Evolutionary conservation across 148 eudicot species (phyloP).

Genomic region (Vaccinium myrtillus): DNA sequence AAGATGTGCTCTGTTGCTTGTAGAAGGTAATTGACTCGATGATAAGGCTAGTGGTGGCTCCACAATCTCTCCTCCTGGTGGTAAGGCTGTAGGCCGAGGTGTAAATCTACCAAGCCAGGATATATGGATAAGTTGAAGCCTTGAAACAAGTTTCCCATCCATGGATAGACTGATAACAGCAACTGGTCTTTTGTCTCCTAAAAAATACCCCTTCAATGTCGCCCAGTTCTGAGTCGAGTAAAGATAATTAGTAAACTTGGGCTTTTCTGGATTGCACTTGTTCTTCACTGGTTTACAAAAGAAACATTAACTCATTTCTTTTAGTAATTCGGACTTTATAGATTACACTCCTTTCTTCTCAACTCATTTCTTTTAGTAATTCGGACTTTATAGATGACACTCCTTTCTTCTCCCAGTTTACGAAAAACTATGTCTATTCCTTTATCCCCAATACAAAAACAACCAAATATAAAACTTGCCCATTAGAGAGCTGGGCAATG

Average conservation of each 20-base stretch:
- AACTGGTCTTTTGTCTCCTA: neutral
- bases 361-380: too few species aligned
- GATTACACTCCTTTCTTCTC: neutral
- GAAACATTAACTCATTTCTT: neutral
- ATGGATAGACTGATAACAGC: neutral
- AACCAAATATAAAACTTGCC: neutral
- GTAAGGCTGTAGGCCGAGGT: neutral
- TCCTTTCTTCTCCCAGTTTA: neutral
- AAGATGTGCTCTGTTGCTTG: conserved; percentile 17
- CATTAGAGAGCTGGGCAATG: neutral
- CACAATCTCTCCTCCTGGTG: neutral
- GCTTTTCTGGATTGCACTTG: neutral
- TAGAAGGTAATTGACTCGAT: neutral
- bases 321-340: neutral
- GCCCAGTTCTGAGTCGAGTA: neutral
- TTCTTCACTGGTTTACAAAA: neutral
- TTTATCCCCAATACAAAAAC: neutral
- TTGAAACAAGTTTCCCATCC: neutral
- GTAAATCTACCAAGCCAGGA: neutral
- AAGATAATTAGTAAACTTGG: neutral
- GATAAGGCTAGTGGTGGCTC: neutral
- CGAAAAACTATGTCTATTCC: neutral
- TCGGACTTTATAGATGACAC: too few species aligned
- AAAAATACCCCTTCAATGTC: neutral
- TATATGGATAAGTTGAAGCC: neutral